Base-by-base conservation (phyloP, 2,329 filamentous ascomycete genomes). In the Microsporum audouinii region DNA sequence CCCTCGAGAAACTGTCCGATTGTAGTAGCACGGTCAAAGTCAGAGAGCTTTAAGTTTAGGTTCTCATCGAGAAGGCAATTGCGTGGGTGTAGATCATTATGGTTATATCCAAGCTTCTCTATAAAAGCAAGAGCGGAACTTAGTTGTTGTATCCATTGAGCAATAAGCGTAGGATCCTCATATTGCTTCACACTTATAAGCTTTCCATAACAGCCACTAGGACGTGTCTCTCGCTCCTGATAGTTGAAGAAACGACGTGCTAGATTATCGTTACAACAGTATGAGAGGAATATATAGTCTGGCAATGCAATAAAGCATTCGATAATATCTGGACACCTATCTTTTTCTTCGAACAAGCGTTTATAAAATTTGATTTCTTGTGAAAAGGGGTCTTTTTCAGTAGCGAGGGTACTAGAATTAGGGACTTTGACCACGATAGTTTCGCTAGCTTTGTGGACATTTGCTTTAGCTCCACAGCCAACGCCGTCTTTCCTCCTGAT, bases 341-440 rank as follows among this genome's bases (percentile, higher is more conserved):
- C 63, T 10, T 55, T 57, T 31, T 43, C n/a, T 36, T 62, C 23
- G 49, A 59, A 62, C 31, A 65, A n/a, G 31, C 62, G 43, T 61
- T 64, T 62, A 41, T 57, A 66, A 57, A 65, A 64, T 12, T n/a
- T 23, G 45, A 64, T 60, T 57, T 62, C 63, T 56, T 27, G 57
- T 33, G 29, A 58, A 29, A 62, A 60, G n/a, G 49, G 57, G 33
- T 62, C 45, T 29, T 57, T 43, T 39, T 33, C 58, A 27, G 2
- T 29, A 23, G 51, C 57, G 14, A 60, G 27, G 53, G 58, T 58
- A 31, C 33, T 57, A 56, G 59, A 51, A 34, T 23, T 55, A 65
- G 62, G 34, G 47, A 58, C 60, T 62, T 65, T 66, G 53, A 66
- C 63, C 59, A 66, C 64, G 61, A 66, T 63, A 47, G 55, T 64